Evolutionary conservation across 768 basidiomycete genomes (phyloP).

Genomic region (Gautieria morchelliformis): DNA sequence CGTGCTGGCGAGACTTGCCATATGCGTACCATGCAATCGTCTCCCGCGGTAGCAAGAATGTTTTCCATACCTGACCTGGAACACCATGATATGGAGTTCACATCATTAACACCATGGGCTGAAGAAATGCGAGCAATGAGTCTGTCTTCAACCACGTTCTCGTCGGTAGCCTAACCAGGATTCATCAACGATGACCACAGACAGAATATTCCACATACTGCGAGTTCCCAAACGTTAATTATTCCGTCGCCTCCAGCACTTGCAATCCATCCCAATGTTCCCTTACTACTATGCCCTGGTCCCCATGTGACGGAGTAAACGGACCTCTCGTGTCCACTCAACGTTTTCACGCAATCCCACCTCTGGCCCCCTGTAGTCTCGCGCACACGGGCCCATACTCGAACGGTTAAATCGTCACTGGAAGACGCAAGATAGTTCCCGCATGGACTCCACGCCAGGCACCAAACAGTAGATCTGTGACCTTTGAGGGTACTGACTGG

Average conservation of each 20-base stretch:
- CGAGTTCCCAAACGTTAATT: constrained; percentile 73
- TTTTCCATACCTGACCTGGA: constrained; percentile 52
- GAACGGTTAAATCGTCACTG: constrained; percentile 76
- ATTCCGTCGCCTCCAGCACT: constrained; percentile 80
- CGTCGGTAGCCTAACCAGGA: constrained; percentile 1
- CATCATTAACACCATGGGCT: constrained; percentile 77
- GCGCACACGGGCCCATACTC: constrained; percentile 67
- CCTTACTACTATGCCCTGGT: constrained; percentile 26
- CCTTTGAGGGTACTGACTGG: constrained; percentile 74
- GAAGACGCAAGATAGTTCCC: constrained; percentile 78
- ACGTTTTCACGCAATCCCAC: constrained; percentile 52
- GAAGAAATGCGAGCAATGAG: constrained; percentile 48
- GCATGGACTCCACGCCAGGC: constrained; percentile 66
- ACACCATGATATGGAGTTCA: constrained; percentile 84
- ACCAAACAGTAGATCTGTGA: constrained; percentile 88
- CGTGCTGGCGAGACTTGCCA: constrained; percentile 43
- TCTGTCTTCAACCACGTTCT: constrained; percentile 15
- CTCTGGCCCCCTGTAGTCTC: constrained; percentile 30
- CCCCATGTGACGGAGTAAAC: constrained; percentile 81
- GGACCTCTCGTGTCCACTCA: constrained; percentile 60
- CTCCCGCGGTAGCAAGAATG: constrained; percentile 73
- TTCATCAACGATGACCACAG: constrained; percentile 12
- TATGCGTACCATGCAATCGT: constrained; percentile 75
- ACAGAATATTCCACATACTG: constrained; percentile 28
- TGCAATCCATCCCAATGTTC: constrained; percentile 69